Base-by-base conservation (phyloP, 2,329 filamentous ascomycete genomes). In the Capronia epimyces region DNA sequence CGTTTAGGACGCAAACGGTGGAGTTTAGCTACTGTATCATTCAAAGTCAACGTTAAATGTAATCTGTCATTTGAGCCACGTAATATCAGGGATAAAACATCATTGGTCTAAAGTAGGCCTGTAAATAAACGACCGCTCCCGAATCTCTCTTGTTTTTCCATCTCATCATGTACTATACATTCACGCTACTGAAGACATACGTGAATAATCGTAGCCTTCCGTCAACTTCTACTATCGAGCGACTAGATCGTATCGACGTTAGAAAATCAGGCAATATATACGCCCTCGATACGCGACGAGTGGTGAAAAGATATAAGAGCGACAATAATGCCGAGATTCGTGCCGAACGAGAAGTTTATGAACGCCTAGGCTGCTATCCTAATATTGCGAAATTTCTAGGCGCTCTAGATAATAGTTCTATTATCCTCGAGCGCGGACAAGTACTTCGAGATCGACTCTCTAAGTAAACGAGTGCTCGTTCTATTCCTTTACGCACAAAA, bases 201-300 rank as follows among this genome's bases (percentile, higher is more conserved):
- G 15, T 45, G 7, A 15, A 36, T 13, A 36, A 36, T 22, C 29
- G 29, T 15, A 20, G 27, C 12, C 29, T 45, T 36, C 43, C 43
- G 27, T 22, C 43, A 18, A 8, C 20, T 21, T 45, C 43, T 36
- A 36, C 25, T 22, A 22, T 48, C 9, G 47, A 46, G 25, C 29
- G 25, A 51, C 49, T 46, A n/a, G 40, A 51, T 31, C 46, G 42
- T 41, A 46, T 51, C 32, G 49, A 40, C 22, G 49, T 51, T 18
- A 42, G 49, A 31, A 51, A 51, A 44, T 51, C 49, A 51, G 49
- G 42, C 13, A 46, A 46, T 16, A 42, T 51, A 39, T 51, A 51
- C 37, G 42, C 49, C 43, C 42, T 51, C 8, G 31, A 34, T 15
- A 13, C 8, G 31, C 43, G 49, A 46, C 16, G 24, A 46, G 29